phyloP scores from a whole-genome alignment of 148 eudicot species.

The Diospyros lotus region DNA sequence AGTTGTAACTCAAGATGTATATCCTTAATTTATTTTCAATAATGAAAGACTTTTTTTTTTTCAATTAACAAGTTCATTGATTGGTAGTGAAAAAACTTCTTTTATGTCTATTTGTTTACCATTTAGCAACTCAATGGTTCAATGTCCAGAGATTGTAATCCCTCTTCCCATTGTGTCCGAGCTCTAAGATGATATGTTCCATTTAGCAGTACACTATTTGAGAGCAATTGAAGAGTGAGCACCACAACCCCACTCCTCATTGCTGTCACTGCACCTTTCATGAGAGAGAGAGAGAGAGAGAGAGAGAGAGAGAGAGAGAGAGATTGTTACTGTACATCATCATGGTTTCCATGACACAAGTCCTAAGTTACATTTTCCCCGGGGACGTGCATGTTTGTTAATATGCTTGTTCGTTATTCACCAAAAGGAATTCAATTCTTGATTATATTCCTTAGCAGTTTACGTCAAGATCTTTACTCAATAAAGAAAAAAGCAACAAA shows the following conservation, averaged over 20 bases:
- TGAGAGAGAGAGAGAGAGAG: too few relatives aligned
- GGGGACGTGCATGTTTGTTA: not conserved
- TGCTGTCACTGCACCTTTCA: too few relatives aligned
- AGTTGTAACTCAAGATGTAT: too few relatives aligned
- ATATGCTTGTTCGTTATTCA: not conserved
- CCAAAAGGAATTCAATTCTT: not conserved
- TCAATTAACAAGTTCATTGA: not conserved
- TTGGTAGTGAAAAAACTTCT: not conserved
- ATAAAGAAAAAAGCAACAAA: not conserved
- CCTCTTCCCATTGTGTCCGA: not conserved
- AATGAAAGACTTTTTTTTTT: not conserved
- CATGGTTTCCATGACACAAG: not conserved
- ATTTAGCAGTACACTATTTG: too few relatives aligned
- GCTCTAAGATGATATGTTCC: too few relatives aligned
- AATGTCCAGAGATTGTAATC: not conserved
- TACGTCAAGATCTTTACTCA: not conserved
- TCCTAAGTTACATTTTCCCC: not conserved
- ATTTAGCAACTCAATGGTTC: too few relatives aligned
- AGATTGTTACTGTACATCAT: too few relatives aligned
- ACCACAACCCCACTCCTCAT: too few relatives aligned
- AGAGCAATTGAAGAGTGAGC: not conserved
- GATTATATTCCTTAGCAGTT: not conserved
- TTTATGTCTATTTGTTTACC: too few relatives aligned
- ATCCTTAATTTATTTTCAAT: too few relatives aligned
- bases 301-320: too few relatives aligned